Evolutionary conservation across 768 basidiomycete species (phyloP).

Genomic region (Cytidiella melzeri): DNA sequence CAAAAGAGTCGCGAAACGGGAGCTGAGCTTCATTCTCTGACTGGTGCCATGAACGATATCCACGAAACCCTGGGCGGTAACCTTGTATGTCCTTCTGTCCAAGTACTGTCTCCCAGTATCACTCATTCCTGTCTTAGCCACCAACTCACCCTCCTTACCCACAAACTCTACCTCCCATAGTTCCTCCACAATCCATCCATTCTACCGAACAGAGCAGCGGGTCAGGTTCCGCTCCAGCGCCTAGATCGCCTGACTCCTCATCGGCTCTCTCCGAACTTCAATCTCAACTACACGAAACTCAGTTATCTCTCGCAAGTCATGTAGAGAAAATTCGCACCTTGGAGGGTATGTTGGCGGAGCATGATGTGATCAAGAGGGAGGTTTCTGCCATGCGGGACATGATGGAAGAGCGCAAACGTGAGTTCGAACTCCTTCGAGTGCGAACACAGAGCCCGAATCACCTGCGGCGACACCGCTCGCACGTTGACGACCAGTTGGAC

Average conservation of each 20-base stretch:
- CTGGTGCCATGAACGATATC: constrained; percentile 81
- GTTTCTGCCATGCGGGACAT: constrained; percentile 65
- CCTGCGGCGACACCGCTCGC: constrained; percentile 14
- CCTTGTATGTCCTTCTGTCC: constrained; percentile 36
- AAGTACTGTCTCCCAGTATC: not conserved
- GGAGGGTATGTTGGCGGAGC: constrained; percentile 77
- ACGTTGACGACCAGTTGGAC: constrained; percentile 18
- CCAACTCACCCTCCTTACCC: constrained; percentile 51
- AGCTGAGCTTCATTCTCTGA: constrained; percentile 72
- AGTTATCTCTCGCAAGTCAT: constrained; percentile 67
- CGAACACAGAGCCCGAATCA: constrained; percentile 20
- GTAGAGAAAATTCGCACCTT: constrained; percentile 80
- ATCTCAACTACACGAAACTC: constrained; percentile 78
- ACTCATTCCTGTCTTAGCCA: not conserved
- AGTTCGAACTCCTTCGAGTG: constrained; percentile 33
- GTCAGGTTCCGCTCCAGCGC: constrained; percentile 21
- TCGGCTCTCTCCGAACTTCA: constrained; percentile 62
- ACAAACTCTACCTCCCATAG: constrained; percentile 13
- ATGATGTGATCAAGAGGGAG: constrained; percentile 78
- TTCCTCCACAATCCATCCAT: constrained; percentile 6
- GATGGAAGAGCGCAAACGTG: constrained; percentile 59
- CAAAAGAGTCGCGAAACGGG: constrained; percentile 94
- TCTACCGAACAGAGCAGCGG: constrained; percentile 14
- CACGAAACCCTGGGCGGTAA: constrained; percentile 86
- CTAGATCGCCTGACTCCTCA: constrained; percentile 21